A percentile compares a stretch with the other conserved stretches of the same genome.
Evolutionary conservation across 345 rosid species (phyloP).

Genomic region (Iberis pinnata): DNA sequence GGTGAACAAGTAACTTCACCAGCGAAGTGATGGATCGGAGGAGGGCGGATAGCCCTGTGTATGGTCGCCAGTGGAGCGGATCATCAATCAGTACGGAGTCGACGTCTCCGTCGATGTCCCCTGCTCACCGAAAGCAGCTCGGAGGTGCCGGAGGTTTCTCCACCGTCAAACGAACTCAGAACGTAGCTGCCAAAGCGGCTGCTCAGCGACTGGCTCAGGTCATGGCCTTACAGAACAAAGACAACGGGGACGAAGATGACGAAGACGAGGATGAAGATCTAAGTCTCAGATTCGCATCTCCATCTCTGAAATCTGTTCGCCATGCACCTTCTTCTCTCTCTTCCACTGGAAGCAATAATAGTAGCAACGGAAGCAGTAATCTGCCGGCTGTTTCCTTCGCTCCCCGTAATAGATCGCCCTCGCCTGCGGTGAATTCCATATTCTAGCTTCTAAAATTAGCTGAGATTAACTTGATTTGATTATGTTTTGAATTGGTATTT

Average conservation of each 20-base stretch:
- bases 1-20: background rate
- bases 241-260: constrained; percentile 65
- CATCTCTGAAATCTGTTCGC: constrained; percentile 27
- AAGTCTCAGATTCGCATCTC: constrained; percentile 50
- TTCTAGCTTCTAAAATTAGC: constrained; percentile 3
- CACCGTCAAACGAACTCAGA: constrained; percentile 80
- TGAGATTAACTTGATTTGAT: constrained; percentile 20
- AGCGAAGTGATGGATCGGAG: constrained; percentile 68
- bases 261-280: constrained; percentile 58
- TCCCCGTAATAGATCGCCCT: constrained; percentile 75
- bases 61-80: constrained; percentile 87
- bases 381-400: constrained; percentile 41
- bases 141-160: constrained; percentile 49
- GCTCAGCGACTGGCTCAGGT: constrained; percentile 91
- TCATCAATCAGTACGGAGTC: constrained; percentile 78
- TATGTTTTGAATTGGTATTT: background rate
- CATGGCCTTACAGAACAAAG: constrained; percentile 86
- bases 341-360: constrained; percentile 31
- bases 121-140: constrained; percentile 67
- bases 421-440: constrained; percentile 69
- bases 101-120: constrained; percentile 78
- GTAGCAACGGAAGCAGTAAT: constrained; percentile 32
- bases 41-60: constrained; percentile 72
- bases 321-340: constrained; percentile 27
- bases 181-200: constrained; percentile 96